These are phyloP conservation scores for Penicillium sp. DNA, from an alignment of 2,329 filamentous ascomycete species.

Conservation along the genomic window DNA sequence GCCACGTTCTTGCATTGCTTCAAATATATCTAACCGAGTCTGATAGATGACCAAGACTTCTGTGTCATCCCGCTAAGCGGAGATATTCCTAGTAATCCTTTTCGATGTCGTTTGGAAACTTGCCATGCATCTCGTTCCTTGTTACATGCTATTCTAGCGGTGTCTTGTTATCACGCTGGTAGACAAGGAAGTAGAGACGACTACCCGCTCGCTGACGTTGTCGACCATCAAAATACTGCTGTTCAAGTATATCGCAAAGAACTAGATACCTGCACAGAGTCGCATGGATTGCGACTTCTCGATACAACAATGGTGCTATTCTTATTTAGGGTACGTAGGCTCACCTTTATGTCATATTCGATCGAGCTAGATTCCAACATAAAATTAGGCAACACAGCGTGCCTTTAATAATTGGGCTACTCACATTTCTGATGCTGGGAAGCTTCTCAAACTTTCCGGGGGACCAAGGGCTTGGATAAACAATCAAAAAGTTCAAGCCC, in stretches of 20 bases:
- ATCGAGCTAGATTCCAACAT: background rate
- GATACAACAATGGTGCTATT: conserved; percentile 8
- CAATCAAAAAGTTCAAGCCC: background rate
- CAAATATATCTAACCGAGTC: background rate
- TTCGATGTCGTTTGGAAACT: conserved; percentile 4
- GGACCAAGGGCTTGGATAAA: background rate
- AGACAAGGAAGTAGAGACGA: background rate
- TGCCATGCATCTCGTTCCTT: background rate
- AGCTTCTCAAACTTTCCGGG: background rate
- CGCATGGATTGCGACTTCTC: background rate
- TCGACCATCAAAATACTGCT: conserved; percentile 3
- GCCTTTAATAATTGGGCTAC: conserved; percentile 7
- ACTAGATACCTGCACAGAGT: background rate
- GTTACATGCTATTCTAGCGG: conserved; percentile 4
- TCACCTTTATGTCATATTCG: background rate
- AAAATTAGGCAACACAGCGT: conserved; percentile 5
- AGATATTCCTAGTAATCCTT: conserved; percentile 9
- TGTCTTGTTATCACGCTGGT: conserved; percentile 3
- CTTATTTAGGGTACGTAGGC: background rate
- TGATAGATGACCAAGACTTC: conserved; percentile 1
- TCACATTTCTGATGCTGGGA: background rate
- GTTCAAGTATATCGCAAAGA: background rate
- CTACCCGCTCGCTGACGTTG: background rate
- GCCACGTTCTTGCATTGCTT: no score
- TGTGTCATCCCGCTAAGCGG: conserved; percentile 5